Evolutionary conservation across 2,329 filamentous ascomycete genomes (phyloP).

Genomic region (Colletotrichum incanum): DNA sequence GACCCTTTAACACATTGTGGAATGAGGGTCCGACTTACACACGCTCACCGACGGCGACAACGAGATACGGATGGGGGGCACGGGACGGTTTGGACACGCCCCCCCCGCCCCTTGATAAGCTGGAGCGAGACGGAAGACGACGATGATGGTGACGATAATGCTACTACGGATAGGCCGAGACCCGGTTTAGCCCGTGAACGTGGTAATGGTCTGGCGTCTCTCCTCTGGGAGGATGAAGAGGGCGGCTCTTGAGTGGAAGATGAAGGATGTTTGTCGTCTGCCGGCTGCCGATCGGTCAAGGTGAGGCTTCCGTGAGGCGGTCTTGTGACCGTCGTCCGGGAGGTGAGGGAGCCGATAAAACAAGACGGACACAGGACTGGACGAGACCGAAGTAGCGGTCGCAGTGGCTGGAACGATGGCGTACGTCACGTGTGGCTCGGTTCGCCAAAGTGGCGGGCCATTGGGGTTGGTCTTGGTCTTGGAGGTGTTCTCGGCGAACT

Average conservation of each 20-base stretch:
- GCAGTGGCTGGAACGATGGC: constrained; percentile 38
- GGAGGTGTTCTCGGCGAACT: constrained; percentile 13
- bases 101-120: constrained; percentile 27
- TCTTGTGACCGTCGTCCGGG: constrained; percentile 28
- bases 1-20: constrained; percentile 3
- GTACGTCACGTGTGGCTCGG: constrained; percentile 41
- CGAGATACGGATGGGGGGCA: constrained; percentile 13
- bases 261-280: constrained; percentile 14
- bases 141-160: constrained; percentile 14
- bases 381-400: constrained; percentile 1
- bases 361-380: background rate
- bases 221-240: background rate
- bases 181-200: constrained; percentile 12
- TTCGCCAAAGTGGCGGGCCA: constrained; percentile 5
- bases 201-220: constrained; percentile 10
- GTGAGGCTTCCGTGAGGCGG: constrained; percentile 37
- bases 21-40: constrained; percentile 12
- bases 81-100: background rate
- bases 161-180: constrained; percentile 15
- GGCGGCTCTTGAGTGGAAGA: constrained; percentile 18
- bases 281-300: constrained; percentile 36
- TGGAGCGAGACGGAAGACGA: constrained; percentile 23
- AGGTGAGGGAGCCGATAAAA: constrained; percentile 35
- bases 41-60: constrained; percentile 25
- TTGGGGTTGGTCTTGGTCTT: constrained; percentile 1